Percentiles rank a stretch among this genome's conserved stretches.
These are phyloP conservation scores for Physcomitrium patens DNA, from an alignment of 225 moss, liverwort and hornwort genomes.

Conservation along the genomic window DNA sequence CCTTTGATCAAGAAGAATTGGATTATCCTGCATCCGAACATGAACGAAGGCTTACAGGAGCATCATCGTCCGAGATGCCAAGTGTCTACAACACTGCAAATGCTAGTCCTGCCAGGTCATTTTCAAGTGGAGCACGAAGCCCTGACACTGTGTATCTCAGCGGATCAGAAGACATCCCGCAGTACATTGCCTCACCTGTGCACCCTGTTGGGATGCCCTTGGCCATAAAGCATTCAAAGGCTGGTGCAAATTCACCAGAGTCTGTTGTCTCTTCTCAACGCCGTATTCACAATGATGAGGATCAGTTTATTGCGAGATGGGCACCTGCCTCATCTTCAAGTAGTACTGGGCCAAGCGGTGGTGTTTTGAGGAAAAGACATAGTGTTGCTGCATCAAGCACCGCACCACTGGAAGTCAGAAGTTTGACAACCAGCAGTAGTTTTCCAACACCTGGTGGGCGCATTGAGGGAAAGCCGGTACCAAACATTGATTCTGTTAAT, in stretches of 20 bases:
- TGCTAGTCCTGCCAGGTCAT: constrained; percentile 57
- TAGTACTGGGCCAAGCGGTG: constrained; percentile 25
- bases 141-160: constrained; percentile 55
- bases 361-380: constrained; percentile 50
- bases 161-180: constrained; percentile 57
- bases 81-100: constrained; percentile 61
- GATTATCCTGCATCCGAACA: constrained; percentile 40
- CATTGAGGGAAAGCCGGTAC: constrained; percentile 22
- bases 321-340: constrained; percentile 25
- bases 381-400: constrained; percentile 38
- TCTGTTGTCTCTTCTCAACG: constrained; percentile 24
- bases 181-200: constrained; percentile 42
- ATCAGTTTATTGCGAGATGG: constrained; percentile 32
- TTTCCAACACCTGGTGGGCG: constrained; percentile 36
- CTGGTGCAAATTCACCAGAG: constrained; percentile 44
- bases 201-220: constrained; percentile 33
- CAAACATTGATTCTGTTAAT: neutral
- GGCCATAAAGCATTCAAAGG: constrained; percentile 39
- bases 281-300: constrained; percentile 44
- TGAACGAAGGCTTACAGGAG: constrained; percentile 37
- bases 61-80: constrained; percentile 35
- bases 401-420: constrained; percentile 38
- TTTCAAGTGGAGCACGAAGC: constrained; percentile 59
- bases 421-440: constrained; percentile 44
- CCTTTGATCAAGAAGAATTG: constrained; percentile 47